Evolutionary conservation across 2,329 filamentous ascomycete genomes (phyloP).

Genomic region (Botrytis galanthina): DNA sequence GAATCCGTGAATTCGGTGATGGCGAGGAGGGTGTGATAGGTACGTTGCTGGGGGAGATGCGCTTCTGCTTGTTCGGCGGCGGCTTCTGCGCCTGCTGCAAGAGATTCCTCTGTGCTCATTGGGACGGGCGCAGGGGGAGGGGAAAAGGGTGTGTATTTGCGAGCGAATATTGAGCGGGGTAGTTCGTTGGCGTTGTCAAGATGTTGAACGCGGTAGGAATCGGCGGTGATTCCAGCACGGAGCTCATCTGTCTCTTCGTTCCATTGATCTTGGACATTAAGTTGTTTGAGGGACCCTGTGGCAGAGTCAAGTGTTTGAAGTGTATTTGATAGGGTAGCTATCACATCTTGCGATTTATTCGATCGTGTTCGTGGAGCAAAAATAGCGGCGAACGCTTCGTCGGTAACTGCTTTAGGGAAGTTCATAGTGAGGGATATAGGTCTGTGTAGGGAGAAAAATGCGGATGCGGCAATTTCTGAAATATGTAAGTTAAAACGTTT

Average conservation of each 20-base stretch:
- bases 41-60: constrained; percentile 49
- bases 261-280: constrained; percentile 31
- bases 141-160: constrained; percentile 74
- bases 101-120: constrained; percentile 43
- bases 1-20: constrained; percentile 64
- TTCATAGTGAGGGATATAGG: constrained; percentile 85
- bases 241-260: constrained; percentile 39
- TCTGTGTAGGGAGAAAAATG: constrained; percentile 94
- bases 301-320: constrained; percentile 59
- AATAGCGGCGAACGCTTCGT: constrained; percentile 79
- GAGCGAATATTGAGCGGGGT: constrained; percentile 62
- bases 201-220: constrained; percentile 50
- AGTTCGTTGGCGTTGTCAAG: constrained; percentile 53
- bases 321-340: constrained; percentile 62
- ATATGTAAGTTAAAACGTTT: not conserved
- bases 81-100: constrained; percentile 42
- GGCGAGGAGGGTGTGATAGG: constrained; percentile 64
- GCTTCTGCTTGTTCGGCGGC: constrained; percentile 33
- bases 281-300: constrained; percentile 43
- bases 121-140: constrained; percentile 78
- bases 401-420: constrained; percentile 69
- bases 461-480: constrained; percentile 79
- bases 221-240: constrained; percentile 43
- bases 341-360: constrained; percentile 56
- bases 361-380: constrained; percentile 60